A percentile compares a stretch with the other conserved stretches of the same genome.
These are phyloP conservation scores for Hordeum vulgare DNA, from an alignment of 176 grass and related monocot genomes.

Conservation along the genomic window MorexV3_pseudomolecules_assembly NC_058518.1:479579129-479579628, in stretches of 20 bases:
- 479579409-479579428: not conserved
- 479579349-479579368: slow-evolving; percentile 26
- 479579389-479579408: too few species aligned
- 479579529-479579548: too few species aligned
- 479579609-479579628: too few species aligned
- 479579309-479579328: slow-evolving; percentile 1
- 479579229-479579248: not conserved
- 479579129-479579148: not conserved
- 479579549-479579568: too few species aligned
- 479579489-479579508: too few species aligned
- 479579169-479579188: not conserved
- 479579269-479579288: not conserved
- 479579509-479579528: too few species aligned
- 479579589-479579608: too few species aligned
- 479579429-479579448: not conserved
- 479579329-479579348: slow-evolving; percentile 30
- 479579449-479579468: not conserved
- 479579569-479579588: too few species aligned
- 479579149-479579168: not conserved
- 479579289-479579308: not conserved
- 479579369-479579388: not conserved
- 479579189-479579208: slow-evolving; percentile 32
- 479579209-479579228: not conserved
- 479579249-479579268: not conserved
- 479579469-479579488: too few species aligned